Evolutionary conservation across 768 basidiomycete species (phyloP).

Genomic region (Lactarius pseudohatsudake): DNA sequence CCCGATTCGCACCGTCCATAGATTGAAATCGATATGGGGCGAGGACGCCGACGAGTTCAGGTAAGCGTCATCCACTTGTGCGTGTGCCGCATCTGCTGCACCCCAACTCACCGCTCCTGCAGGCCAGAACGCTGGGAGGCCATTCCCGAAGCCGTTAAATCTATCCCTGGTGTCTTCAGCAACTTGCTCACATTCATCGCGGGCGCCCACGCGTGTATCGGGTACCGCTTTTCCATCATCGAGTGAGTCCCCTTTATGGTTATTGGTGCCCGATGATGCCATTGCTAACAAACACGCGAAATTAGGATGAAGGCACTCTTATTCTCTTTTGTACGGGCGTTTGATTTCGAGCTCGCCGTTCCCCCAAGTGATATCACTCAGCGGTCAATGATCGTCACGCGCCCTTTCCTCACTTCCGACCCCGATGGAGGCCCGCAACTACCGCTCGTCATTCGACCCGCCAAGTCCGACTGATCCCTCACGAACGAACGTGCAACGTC

Average conservation of each 20-base stretch:
- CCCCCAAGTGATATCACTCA: constrained; percentile 11
- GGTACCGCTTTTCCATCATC: constrained; percentile 27
- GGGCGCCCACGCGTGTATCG: constrained; percentile 29
- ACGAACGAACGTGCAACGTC: neutral
- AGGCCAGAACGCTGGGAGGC: constrained; percentile 31
- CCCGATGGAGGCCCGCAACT: constrained; percentile 18
- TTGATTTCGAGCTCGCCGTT: constrained; percentile 30
- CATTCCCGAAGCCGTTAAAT: constrained; percentile 17
- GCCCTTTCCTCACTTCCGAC: constrained; percentile 23
- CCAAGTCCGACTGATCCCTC: constrained; percentile 5
- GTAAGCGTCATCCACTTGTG: constrained; percentile 25
- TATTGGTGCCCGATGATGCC: no score
- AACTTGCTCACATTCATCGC: constrained; percentile 26
- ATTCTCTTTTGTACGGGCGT: constrained; percentile 32
- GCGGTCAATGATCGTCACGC: constrained; percentile 21
- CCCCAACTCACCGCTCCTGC: neutral
- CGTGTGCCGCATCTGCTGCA: neutral
- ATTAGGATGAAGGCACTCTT: constrained; percentile 32
- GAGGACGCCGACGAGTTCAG: constrained; percentile 32
- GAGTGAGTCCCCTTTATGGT: constrained; percentile 20
- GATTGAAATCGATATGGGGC: constrained; percentile 28
- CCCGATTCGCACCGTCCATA: constrained; percentile 23
- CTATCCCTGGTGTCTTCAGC: constrained; percentile 23
- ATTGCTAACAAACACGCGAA: neutral
- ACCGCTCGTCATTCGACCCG: constrained; percentile 26